Base-by-base conservation (phyloP, 2,329 filamentous ascomycete species). In the Pseudogymnoascus sp. region DNA sequence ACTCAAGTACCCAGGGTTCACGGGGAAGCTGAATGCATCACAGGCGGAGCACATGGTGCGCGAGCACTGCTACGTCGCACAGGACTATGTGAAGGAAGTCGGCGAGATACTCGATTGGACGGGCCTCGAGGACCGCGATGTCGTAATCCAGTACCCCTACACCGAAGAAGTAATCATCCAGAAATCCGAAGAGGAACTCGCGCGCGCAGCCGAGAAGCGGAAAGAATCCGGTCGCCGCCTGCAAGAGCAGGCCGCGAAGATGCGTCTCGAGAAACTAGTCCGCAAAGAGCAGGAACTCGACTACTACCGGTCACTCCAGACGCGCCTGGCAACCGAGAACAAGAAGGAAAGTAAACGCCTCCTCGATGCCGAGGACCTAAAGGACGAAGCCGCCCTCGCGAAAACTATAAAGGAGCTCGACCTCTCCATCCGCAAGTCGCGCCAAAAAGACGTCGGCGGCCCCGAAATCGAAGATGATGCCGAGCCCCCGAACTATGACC, bases 191-290 rank as follows among this genome's bases (percentile, higher is more conserved):
- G 94, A 97, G 73, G 94, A 99, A 74, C 82, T 99, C 14, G 91
- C 90, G 2, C 83, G 86, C 41, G 91, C 95, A 66, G 92, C 93
- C 9, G 94, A 99, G 78, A 89, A 93, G 73, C 91, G 96, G 72
- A 96, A 95, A 74, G 94, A 99, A 75, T 94, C 91, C 68, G 94
- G 94, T 0, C 83, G 94, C 66, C 83, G 95, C 52, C 73, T 99
- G 25, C 94, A 99, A 74, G 92, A 97, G 70, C 94, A 99, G 75
- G 94, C 94, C 0, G 93, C 93, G 8, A 97, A 96, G 75, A 96
- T 97, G 91, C 88, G 94, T 6, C 79, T 99, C 0, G 94, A 99
- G 67, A 96, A 96, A 70, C 80, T 99, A 55, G 91, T 97, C 73
- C 90, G 90, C 71, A 99, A 99, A 75, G 94, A 99, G 76, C 87